A percentile compares a stretch with the other conserved stretches of the same genome.
Evolutionary conservation across 2,329 filamentous ascomycete species (phyloP).

Genomic region (Ilyonectria robusta): DNA sequence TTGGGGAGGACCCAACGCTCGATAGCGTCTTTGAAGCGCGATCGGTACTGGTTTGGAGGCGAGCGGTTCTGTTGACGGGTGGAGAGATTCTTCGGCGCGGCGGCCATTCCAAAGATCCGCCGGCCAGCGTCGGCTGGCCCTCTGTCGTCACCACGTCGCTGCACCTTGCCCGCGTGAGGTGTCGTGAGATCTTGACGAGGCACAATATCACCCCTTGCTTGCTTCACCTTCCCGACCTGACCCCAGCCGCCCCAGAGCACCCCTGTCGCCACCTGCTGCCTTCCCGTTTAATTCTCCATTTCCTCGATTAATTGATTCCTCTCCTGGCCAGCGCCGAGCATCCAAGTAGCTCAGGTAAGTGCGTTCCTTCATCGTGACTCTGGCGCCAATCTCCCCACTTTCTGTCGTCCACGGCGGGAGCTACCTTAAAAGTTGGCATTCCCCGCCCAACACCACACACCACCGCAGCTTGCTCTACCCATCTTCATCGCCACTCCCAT

Average conservation of each 20-base stretch:
- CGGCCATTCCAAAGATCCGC: conserved; percentile 49
- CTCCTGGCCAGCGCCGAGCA: neutral
- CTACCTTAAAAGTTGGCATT: conserved; percentile 23
- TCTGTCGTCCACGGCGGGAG: conserved; percentile 9
- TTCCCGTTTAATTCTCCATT: neutral
- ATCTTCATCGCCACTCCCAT: conserved; percentile 10
- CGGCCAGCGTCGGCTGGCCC: conserved; percentile 28
- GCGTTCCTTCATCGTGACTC: conserved; percentile 22
- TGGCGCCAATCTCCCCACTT: conserved; percentile 25
- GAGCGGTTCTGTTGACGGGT: neutral
- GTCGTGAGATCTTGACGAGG: conserved; percentile 18
- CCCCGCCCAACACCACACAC: conserved; percentile 18
- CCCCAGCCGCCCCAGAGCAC: neutral
- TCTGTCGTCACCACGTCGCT: conserved; percentile 14
- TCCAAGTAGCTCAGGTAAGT: conserved; percentile 11
- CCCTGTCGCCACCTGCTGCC: neutral
- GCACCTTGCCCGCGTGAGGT: conserved; percentile 16
- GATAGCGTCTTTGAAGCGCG: conserved; percentile 9
- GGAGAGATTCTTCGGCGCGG: conserved; percentile 33
- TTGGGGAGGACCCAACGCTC: neutral
- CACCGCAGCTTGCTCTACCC: neutral
- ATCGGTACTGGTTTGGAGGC: conserved; percentile 1
- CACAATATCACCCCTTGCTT: conserved; percentile 4
- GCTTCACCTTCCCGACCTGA: conserved; percentile 1
- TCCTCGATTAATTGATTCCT: neutral